Percentiles rank a stretch among this genome's conserved stretches.
phyloP scores from a whole-genome alignment of 176 grass and related monocot species.

The Eragrostis nindensis region DNA sequence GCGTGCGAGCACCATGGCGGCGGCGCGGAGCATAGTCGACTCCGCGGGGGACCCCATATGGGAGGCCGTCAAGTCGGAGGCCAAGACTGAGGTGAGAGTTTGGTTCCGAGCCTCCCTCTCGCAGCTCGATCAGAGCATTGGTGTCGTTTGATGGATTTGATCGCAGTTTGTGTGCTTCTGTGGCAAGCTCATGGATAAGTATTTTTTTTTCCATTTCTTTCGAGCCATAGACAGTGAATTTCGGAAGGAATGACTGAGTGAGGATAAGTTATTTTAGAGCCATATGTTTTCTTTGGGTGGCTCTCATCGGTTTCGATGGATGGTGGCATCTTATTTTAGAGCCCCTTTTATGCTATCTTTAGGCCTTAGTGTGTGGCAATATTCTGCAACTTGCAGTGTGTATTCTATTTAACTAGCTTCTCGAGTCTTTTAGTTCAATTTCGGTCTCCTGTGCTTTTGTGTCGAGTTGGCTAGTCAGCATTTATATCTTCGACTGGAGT shows the following conservation, averaged over 20 bases:
- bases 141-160: not conserved
- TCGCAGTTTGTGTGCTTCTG: not conserved
- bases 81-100: slow-evolving; percentile 77
- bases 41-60: slow-evolving; percentile 80
- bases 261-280: too few relatives aligned
- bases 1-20: slow-evolving; percentile 50
- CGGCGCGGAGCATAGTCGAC: slow-evolving; percentile 57
- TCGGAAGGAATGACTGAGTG: too few relatives aligned
- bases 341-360: not conserved
- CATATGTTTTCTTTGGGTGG: not conserved
- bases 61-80: slow-evolving; percentile 82
- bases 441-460: not conserved
- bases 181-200: too few relatives aligned
- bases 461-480: not conserved
- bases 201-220: too few relatives aligned
- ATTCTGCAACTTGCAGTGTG: not conserved
- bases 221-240: not conserved
- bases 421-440: not conserved
- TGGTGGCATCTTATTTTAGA: not conserved
- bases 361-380: not conserved
- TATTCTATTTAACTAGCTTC: not conserved
- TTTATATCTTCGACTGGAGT: not conserved
- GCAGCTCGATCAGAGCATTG: not conserved
- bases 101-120: not conserved
- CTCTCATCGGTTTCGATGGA: not conserved